Conservation (phyloP, 768 basidiomycete species). For the Termitomyces sp. region DNA sequence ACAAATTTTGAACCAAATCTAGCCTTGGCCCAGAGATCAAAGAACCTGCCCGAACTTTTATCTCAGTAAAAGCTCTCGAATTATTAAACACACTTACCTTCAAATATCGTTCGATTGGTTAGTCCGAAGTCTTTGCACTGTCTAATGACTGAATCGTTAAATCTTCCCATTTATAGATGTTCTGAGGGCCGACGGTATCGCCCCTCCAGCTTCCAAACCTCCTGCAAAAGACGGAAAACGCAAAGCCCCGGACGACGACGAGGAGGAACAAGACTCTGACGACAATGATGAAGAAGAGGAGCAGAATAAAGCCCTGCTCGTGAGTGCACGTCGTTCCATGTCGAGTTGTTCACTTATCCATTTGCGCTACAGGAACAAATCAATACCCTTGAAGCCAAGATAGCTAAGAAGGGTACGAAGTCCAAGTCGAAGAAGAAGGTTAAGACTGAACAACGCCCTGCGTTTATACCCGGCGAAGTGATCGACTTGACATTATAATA, state of each 20-base stretch:
- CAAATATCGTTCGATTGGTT: constrained; percentile 18
- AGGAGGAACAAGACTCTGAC: neutral
- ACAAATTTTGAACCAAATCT: neutral
- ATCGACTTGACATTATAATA: constrained; percentile 18
- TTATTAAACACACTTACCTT: constrained; percentile 1
- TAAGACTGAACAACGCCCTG: constrained; percentile 13
- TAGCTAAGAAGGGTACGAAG: constrained; percentile 11
- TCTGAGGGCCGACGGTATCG: constrained; percentile 8
- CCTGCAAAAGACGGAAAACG: constrained; percentile 1
- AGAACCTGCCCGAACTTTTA: neutral
- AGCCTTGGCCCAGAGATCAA: constrained; percentile 1
- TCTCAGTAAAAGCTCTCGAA: neutral
- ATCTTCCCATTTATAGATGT: constrained; percentile 2
- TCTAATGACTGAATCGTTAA: neutral
- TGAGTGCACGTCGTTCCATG: neutral
- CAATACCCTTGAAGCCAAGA: constrained; percentile 7
- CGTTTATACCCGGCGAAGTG: constrained; percentile 12
- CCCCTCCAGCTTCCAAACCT: neutral
- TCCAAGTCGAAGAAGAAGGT: constrained; percentile 6
- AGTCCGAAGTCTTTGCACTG: constrained; percentile 1
- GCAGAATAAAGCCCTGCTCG: neutral
- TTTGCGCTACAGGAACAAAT: neutral
- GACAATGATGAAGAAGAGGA: neutral
- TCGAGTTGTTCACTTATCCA: neutral
- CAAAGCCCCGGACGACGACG: neutral